Percentiles rank a stretch among this genome's conserved stretches.
Conservation (phyloP, 257 asterid species). For the Salvia hispanica region DNA sequence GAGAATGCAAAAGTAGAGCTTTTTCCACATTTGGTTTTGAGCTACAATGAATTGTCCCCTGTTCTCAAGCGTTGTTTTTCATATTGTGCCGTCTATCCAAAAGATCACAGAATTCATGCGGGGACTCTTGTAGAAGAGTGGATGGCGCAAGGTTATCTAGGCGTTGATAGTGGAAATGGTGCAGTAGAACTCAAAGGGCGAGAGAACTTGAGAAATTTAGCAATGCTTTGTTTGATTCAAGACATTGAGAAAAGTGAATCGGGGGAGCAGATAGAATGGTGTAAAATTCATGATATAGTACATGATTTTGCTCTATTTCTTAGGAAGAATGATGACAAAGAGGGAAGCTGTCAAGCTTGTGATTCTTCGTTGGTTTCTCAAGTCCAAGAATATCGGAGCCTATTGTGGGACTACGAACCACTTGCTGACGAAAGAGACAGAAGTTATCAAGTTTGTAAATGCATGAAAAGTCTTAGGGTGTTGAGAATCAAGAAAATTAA, state of each 20-base stretch:
- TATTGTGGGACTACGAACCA: background rate
- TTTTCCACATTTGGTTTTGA: background rate
- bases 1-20: background rate
- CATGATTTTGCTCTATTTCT: background rate
- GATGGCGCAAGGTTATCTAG: constrained; percentile 1
- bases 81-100: background rate
- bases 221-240: background rate
- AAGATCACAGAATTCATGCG: background rate
- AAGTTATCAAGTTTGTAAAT: background rate
- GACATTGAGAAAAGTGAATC: background rate
- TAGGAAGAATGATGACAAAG: background rate
- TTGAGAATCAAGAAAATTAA: background rate
- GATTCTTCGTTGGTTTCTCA: background rate
- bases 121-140: background rate
- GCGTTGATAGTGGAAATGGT: background rate
- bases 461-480: background rate
- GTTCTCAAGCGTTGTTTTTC: background rate
- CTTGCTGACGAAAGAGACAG: too few relatives aligned
- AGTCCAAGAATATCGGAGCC: background rate
- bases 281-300: constrained; percentile 4
- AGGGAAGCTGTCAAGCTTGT: background rate
- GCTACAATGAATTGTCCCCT: background rate
- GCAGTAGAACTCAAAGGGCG: background rate
- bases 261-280: background rate
- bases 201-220: background rate